Percentiles rank a stretch among this genome's conserved stretches.
Conservation (phyloP, 2,329 filamentous ascomycete species). For the Penicillium sp. region DNA sequence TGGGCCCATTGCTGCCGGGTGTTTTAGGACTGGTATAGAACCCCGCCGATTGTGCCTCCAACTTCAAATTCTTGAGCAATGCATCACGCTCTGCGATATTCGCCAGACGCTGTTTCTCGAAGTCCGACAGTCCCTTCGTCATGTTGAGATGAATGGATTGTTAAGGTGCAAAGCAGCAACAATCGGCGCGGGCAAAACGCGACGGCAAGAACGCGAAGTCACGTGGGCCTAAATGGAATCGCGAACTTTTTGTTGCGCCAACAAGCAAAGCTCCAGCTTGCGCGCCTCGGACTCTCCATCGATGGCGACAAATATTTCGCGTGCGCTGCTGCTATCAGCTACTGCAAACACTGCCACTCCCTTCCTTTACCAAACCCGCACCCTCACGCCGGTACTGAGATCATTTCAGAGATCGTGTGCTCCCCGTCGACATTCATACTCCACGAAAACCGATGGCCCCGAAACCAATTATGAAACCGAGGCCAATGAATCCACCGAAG, state of each 20-base stretch:
- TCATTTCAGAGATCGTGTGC: constrained; percentile 11
- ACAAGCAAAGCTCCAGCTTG: background rate
- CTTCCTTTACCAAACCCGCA: constrained; percentile 75
- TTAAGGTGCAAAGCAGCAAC: background rate
- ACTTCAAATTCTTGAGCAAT: constrained; percentile 75
- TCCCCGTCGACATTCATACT: constrained; percentile 21
- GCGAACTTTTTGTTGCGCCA: constrained; percentile 5
- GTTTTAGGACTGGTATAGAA: constrained; percentile 61
- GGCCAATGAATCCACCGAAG: background rate
- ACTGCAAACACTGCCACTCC: constrained; percentile 55
- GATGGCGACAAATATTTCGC: constrained; percentile 38
- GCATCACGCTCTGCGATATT: constrained; percentile 88
- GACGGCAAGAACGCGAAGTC: constrained; percentile 21
- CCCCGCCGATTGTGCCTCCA: constrained; percentile 70
- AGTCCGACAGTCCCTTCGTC: constrained; percentile 71
- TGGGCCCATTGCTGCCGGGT: constrained; percentile 48
- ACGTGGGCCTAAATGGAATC: constrained; percentile 17
- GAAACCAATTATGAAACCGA: constrained; percentile 3
- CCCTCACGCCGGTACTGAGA: constrained; percentile 46
- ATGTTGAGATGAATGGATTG: constrained; percentile 18
- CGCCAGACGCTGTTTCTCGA: constrained; percentile 80
- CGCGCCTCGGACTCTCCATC: background rate
- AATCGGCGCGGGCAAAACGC: constrained; percentile 10
- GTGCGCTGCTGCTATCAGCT: constrained; percentile 33
- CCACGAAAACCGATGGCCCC: constrained; percentile 12